phyloP scores from a whole-genome alignment of 164 flowering plant genomes.

The Malania oleifera region DNA sequence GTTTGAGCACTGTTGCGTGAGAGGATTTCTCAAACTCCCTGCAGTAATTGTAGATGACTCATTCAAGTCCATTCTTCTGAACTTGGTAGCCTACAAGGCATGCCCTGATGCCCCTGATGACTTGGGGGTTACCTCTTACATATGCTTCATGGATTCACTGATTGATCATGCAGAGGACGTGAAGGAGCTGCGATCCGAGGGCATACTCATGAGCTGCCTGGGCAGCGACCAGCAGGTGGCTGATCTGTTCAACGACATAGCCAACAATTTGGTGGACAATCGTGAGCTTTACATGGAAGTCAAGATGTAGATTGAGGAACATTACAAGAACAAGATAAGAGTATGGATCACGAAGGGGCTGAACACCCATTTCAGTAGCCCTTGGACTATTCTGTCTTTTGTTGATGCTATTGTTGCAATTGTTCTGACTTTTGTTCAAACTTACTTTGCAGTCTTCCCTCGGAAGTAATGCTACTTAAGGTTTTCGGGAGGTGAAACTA shows the following conservation, averaged over 20 bases:
- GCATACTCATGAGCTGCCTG: conserved; percentile 7
- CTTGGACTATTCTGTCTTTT: conserved; percentile 2
- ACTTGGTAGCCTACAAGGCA: conserved; percentile 15
- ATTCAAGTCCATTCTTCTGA: conserved; percentile 5
- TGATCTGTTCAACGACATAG: conserved; percentile 9
- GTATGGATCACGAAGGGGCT: not conserved
- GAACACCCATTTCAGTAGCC: conserved; percentile 8
- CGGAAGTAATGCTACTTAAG: not conserved
- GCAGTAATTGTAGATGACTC: conserved; percentile 4
- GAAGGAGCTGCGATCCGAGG: not conserved
- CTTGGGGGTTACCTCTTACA: not conserved
- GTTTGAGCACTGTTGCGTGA: too few relatives aligned
- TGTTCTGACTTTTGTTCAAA: not conserved
- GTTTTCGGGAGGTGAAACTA: not conserved
- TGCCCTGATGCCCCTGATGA: conserved; percentile 6
- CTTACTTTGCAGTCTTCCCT: conserved; percentile 1
- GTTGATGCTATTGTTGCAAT: not conserved
- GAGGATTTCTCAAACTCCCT: conserved; percentile 7
- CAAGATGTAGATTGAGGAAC: not conserved
- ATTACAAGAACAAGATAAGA: not conserved
- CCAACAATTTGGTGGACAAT: not conserved
- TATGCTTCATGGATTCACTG: conserved; percentile 13
- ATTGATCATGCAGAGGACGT: conserved; percentile 12
- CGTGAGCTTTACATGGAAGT: not conserved
- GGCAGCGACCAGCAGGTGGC: conserved; percentile 15